Evolutionary conservation across 169 alveolate genomes (phyloP), one percentile per base, ranked within the genome.

Genomic region (Perkinsus olseni): DNA sequence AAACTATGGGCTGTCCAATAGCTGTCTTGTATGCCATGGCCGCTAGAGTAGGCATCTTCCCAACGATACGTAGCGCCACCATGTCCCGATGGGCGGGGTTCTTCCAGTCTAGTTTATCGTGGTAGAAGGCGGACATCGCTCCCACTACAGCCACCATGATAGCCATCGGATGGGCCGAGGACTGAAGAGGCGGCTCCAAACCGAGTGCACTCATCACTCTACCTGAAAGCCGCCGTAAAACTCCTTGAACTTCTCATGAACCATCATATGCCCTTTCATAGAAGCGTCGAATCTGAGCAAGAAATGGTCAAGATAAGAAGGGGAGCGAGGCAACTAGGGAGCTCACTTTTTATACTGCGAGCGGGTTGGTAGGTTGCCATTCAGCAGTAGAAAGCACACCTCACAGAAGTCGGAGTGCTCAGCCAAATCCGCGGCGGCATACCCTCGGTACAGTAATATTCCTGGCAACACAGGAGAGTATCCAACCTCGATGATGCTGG

Each of bases 91-190:
- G 51, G 17, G n/a, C 40, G 45, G 74, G 38, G 39, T 93, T 82
- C 34, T 34, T 82, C 91, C 92, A 91, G 82, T 96, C 96, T 48
- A 39, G 38, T 20, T 38, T 93, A 10, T 95, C 95, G 91, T 95
- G 95, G 94, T 93, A 94, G 94, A 97, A 97, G 0, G 98, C 95
- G 62, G 97, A 93, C 37, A 97, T 91, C n/a, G 98, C 98, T 17
- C 97, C 98, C 31, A 96, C 96, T 8, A 96, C 98, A 24, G 97
- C 96, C 11, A 95, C 95, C 97, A 97, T 93, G 74, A 97, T 96
- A 28, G 98, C 96, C 98, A 97, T 97, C 21, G 98, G 98, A 93
- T 97, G 98, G 38, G 98, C 97, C 50, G 50, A 40, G 50, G 50
- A 40, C 50, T 40, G 50, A 40, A 40, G 50, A 11, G 50, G 21